Percentiles rank a stretch among this genome's conserved stretches.
phyloP scores from a whole-genome alignment of 1,284 basidiomycete species.

The Cutaneotrichosporon arboriforme region DNA sequence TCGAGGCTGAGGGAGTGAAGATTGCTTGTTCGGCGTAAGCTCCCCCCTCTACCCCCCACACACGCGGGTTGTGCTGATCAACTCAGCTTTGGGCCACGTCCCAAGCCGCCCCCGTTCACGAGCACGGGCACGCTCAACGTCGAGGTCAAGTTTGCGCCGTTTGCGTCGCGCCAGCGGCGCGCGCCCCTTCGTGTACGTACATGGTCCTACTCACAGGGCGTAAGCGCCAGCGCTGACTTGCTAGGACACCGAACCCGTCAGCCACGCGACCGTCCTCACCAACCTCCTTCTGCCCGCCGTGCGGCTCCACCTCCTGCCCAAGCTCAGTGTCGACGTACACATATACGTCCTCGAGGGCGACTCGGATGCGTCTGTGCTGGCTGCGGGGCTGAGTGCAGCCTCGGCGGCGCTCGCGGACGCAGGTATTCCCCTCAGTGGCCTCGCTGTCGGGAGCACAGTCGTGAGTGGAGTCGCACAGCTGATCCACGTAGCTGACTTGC shows the following conservation, averaged over 20 bases:
- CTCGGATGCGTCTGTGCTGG: conserved; percentile 75
- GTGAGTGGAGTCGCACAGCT: conserved; percentile 5
- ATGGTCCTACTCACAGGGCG: background rate
- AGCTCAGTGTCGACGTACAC: conserved; percentile 88
- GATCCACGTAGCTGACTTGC: conserved; percentile 1
- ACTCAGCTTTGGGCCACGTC: conserved; percentile 91
- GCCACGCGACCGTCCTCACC: conserved; percentile 72
- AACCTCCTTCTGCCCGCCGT: conserved; percentile 82
- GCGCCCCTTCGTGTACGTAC: conserved; percentile 75
- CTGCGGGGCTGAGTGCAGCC: conserved; percentile 76
- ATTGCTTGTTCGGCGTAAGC: conserved; percentile 88
- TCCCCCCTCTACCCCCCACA: too few species aligned
- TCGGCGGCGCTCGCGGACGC: conserved; percentile 67
- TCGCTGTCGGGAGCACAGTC: conserved; percentile 41
- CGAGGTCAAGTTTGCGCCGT: conserved; percentile 94
- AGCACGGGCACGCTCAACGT: conserved; percentile 86
- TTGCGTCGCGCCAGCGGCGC: conserved; percentile 68
- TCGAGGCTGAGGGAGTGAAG: conserved; percentile 78
- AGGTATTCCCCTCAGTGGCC: conserved; percentile 40
- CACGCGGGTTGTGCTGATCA: background rate
- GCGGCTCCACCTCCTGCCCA: conserved; percentile 83
- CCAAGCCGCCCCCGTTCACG: conserved; percentile 58
- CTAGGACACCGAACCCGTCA: conserved; percentile 89
- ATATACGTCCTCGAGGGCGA: conserved; percentile 87
- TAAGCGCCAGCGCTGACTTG: too few species aligned